These are phyloP conservation scores for Zalerion maritima DNA, from an alignment of 495 filamentous ascomycete species.

Conservation along the genomic window DNA sequence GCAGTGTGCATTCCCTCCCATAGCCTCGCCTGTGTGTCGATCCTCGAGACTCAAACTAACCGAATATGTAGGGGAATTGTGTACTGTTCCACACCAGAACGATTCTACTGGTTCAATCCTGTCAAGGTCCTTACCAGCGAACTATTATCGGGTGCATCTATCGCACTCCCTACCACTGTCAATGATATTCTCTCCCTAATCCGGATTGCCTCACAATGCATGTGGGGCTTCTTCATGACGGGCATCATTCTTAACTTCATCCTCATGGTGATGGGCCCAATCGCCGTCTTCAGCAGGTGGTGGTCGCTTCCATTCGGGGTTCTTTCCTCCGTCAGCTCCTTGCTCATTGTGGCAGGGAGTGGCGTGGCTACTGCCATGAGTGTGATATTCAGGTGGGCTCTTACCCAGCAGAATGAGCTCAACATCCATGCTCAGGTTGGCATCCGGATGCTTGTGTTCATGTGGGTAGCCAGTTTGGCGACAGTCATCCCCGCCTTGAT, in stretches of 20 bases:
- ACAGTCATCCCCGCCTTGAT: constrained; percentile 53
- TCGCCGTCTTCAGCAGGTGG: constrained; percentile 31
- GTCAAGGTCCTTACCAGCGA: constrained; percentile 64
- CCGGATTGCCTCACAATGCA: constrained; percentile 64
- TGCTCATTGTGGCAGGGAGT: constrained; percentile 53
- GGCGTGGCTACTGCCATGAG: constrained; percentile 72
- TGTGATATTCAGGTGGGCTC: constrained; percentile 58
- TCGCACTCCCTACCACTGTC: constrained; percentile 63
- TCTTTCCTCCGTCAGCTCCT: constrained; percentile 47
- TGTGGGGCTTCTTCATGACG: constrained; percentile 79
- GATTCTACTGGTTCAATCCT: constrained; percentile 82
- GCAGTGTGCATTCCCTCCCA: too few species aligned
- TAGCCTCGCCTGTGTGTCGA: too few species aligned
- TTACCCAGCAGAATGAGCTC: constrained; percentile 45
- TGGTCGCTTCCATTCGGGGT: constrained; percentile 39
- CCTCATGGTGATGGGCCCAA: constrained; percentile 27
- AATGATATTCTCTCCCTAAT: constrained; percentile 58
- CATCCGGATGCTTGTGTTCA: constrained; percentile 65
- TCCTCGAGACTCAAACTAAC: constrained; percentile 2
- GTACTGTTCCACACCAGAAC: constrained; percentile 48
- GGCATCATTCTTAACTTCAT: constrained; percentile 52
- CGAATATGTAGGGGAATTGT: constrained; percentile 50
- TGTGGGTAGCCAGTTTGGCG: constrained; percentile 68
- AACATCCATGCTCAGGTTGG: constrained; percentile 66
- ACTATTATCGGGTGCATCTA: constrained; percentile 66